A percentile compares a stretch with the other conserved stretches of the same genome.
These are phyloP conservation scores for Hortaea werneckii DNA, from an alignment of 2,329 filamentous ascomycete genomes.

Conservation along the genomic window DNA sequence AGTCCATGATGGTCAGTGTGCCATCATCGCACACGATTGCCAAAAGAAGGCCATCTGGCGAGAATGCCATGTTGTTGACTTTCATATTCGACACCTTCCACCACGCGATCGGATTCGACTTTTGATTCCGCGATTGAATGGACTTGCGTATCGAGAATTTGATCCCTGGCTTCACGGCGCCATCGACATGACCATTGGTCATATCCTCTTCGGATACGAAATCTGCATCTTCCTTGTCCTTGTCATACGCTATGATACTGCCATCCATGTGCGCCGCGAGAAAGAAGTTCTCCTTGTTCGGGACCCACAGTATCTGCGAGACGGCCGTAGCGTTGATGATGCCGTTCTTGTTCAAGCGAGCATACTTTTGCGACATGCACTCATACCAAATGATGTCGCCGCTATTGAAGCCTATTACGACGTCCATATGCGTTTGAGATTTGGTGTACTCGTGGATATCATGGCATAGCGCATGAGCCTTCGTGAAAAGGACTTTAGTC, in stretches of 20 bases:
- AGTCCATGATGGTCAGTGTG: constrained; percentile 80
- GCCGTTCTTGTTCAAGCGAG: constrained; percentile 92
- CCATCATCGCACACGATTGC: constrained; percentile 90
- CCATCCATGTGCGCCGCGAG: constrained; percentile 88
- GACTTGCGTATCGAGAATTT: constrained; percentile 73
- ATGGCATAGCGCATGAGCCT: constrained; percentile 88
- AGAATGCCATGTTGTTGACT: constrained; percentile 86
- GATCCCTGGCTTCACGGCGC: constrained; percentile 22
- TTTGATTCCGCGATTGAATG: constrained; percentile 87
- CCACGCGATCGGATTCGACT: constrained; percentile 78
- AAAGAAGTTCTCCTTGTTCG: constrained; percentile 86
- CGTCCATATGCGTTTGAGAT: constrained; percentile 67
- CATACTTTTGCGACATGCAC: constrained; percentile 90
- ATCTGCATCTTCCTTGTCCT: constrained; percentile 82
- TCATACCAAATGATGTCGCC: constrained; percentile 99
- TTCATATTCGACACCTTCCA: constrained; percentile 90
- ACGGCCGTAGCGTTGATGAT: constrained; percentile 79
- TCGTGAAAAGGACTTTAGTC: constrained; percentile 94
- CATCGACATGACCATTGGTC: constrained; percentile 19
- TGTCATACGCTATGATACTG: constrained; percentile 86
- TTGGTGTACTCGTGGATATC: constrained; percentile 83
- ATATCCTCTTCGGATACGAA: constrained; percentile 55
- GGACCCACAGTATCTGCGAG: constrained; percentile 83
- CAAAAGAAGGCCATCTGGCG: constrained; percentile 75
- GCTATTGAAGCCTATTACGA: constrained; percentile 92